These are phyloP conservation scores for Trichoderma sp. DNA, from an alignment of 2,329 filamentous ascomycete genomes.

Conservation along the genomic window DNA sequence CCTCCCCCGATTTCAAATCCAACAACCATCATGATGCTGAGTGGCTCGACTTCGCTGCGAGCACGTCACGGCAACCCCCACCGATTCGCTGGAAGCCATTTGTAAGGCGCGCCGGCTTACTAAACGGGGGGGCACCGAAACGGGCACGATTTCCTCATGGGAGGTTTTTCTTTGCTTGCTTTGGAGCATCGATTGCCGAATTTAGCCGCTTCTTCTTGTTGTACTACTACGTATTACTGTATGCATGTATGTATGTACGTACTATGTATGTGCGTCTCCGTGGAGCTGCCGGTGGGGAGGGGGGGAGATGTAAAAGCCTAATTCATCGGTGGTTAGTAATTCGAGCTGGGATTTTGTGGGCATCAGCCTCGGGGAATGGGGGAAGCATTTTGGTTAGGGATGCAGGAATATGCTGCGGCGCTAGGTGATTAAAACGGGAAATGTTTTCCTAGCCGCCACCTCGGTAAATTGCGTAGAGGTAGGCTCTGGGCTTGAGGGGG, in stretches of 20 bases:
- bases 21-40: neutral
- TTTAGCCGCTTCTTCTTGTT: neutral
- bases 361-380: neutral
- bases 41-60: neutral
- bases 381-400: neutral
- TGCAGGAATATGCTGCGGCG: too few relatives aligned
- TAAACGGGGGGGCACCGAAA: neutral
- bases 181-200: neutral
- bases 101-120: conserved; percentile 13
- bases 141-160: neutral
- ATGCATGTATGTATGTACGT: too few relatives aligned
- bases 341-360: neutral
- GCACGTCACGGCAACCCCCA: conserved; percentile 14
- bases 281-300: neutral
- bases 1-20: neutral
- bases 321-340: neutral
- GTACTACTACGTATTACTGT: too few relatives aligned
- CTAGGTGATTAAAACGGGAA: neutral
- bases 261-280: neutral
- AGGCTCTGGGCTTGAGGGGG: neutral
- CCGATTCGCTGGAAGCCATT: conserved; percentile 15
- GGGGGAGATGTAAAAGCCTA: neutral
- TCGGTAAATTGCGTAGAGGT: too few relatives aligned
- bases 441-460: neutral
- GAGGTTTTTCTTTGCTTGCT: neutral